A percentile compares a stretch with the other conserved stretches of the same genome.
Evolutionary conservation across 2,329 filamentous ascomycete genomes (phyloP).

Genomic region (Aureobasidium sp.): DNA sequence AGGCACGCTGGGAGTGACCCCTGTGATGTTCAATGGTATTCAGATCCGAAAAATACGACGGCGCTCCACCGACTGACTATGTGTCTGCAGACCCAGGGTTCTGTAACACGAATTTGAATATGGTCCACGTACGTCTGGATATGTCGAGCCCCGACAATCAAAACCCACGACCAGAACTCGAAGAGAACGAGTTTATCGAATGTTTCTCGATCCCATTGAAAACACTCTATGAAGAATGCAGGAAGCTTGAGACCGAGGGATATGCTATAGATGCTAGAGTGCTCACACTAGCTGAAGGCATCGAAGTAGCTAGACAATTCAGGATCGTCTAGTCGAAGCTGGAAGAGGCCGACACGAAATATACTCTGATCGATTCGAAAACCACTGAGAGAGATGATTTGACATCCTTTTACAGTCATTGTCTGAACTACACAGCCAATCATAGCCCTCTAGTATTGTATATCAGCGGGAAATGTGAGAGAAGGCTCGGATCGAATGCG

Average conservation of each 20-base stretch:
- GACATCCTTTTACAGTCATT: neutral
- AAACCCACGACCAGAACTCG: constrained; percentile 51
- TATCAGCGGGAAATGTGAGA: too few relatives aligned
- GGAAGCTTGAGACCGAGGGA: constrained; percentile 59
- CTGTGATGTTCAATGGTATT: constrained; percentile 38
- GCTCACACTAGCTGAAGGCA: constrained; percentile 69
- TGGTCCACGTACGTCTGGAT: constrained; percentile 53
- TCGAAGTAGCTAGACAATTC: constrained; percentile 59
- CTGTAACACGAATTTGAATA: constrained; percentile 46
- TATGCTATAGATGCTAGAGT: constrained; percentile 75
- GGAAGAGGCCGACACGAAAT: neutral
- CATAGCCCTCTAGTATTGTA: too few relatives aligned
- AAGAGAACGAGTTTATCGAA: constrained; percentile 57
- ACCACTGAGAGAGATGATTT: neutral
- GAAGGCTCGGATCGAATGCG: neutral
- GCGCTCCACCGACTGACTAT: constrained; percentile 39
- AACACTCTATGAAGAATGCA: constrained; percentile 53
- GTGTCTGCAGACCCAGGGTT: constrained; percentile 56
- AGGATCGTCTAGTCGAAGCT: constrained; percentile 22
- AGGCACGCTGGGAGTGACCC: constrained; percentile 23
- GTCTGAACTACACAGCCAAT: too few relatives aligned
- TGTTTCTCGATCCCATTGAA: constrained; percentile 51
- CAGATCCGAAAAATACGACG: constrained; percentile 36
- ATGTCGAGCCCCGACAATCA: constrained; percentile 41
- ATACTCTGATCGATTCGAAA: neutral